Conservation (phyloP, 768 basidiomycete genomes). For the Cubamyces sp. region DNA sequence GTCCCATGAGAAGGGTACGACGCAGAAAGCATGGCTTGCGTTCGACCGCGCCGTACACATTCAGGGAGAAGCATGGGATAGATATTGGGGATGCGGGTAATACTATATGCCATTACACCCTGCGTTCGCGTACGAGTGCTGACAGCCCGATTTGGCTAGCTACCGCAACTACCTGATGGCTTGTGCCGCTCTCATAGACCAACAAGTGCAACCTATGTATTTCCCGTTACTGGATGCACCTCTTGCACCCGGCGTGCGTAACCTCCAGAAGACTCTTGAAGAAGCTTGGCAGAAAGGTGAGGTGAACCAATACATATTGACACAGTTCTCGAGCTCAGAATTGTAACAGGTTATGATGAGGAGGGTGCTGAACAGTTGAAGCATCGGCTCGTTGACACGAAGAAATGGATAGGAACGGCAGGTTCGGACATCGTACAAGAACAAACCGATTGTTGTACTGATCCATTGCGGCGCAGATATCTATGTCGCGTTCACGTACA, state of each 20-base stretch:
- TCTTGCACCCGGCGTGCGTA: conserved; percentile 66
- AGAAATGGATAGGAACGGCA: conserved; percentile 81
- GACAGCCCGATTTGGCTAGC: conserved; percentile 39
- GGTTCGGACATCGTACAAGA: conserved; percentile 45
- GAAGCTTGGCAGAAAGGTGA: conserved; percentile 78
- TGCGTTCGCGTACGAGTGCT: neutral
- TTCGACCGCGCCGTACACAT: conserved; percentile 65
- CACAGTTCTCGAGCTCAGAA: neutral
- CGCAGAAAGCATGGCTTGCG: conserved; percentile 65
- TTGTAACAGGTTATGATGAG: conserved; percentile 63
- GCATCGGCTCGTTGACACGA: conserved; percentile 54
- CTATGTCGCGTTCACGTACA: conserved; percentile 75
- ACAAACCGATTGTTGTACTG: neutral
- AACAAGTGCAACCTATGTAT: conserved; percentile 64
- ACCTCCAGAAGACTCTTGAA: conserved; percentile 81
- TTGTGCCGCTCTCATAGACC: conserved; percentile 72
- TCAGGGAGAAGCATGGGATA: conserved; percentile 60
- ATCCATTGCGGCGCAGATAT: conserved; percentile 52
- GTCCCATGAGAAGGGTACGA: conserved; percentile 53
- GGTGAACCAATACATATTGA: neutral
- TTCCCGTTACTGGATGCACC: conserved; percentile 60
- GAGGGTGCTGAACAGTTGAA: conserved; percentile 68
- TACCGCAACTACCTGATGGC: conserved; percentile 86
- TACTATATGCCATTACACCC: conserved; percentile 9
- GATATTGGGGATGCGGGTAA: conserved; percentile 58